Evolutionary conservation across 352 stramenopile species (phyloP), one percentile per base, ranked within the genome.

Genomic region (Globisporangium alternatum): DNA sequence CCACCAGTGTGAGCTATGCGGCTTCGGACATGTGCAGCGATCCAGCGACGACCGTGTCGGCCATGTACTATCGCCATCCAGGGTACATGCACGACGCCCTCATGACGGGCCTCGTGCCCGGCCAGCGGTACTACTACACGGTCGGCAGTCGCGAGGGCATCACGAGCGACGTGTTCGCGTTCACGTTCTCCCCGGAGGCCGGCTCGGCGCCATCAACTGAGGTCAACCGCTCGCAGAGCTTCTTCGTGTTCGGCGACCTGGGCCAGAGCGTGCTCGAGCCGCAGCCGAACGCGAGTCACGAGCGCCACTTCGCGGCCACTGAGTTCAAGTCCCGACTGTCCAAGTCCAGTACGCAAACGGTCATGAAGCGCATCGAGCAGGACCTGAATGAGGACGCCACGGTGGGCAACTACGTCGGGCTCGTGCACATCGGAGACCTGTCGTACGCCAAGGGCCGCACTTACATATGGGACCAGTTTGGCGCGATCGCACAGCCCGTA

Each of bases 361-460:
- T 69, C 53, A 80, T 79, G 60, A 67, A 72, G 41, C 71, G 67
- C 6, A 70, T 88, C 13, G 57, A 58, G 19, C 66, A 76, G 28
- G 68, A 81, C 22, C 31, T 86, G n/a, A 39, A 30, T 2, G 61
- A 64, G 1, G 69, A 68, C 31, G 49, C 33, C 2, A 21, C 54
- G 0, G 28, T 39, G 35, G 52, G 47, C 21, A 78, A 88, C 28
- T 74, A 80, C 54, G 71, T 74, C 37, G 80, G 30, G 3, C 66
- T 95, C 9, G 70, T 96, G 67, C 85, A 94, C 62, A 72, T 95
- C 22, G 88, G 88, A 19, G 88, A 95, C 59, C 59, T 91, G 21
- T 83, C 75, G 52, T 96, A 96, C 67, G 83, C 88, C 30, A 74
- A 71, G 30, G 75, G 77, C 0, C 58, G 71, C 3, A 89, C 86